Conservation (phyloP, 305 asterid species). For the Withania somnifera region DNA sequence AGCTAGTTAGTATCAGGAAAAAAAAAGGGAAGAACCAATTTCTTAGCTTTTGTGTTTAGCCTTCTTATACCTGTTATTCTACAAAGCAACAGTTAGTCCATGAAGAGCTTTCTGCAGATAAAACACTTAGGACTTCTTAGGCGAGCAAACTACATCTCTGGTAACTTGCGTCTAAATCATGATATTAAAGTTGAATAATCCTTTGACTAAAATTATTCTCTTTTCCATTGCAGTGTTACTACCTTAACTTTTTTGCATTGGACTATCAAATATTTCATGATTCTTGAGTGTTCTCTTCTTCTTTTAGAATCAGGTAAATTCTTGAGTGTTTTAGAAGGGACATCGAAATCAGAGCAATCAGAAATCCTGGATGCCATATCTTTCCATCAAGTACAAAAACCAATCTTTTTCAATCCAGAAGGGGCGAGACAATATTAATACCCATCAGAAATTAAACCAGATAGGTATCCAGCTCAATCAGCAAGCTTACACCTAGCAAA, state of each 20-base stretch:
- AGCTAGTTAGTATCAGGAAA: not conserved
- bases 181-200: not conserved
- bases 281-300: not conserved
- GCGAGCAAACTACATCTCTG: not conserved
- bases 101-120: not conserved
- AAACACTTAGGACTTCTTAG: not conserved
- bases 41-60: not conserved
- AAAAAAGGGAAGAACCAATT: not conserved
- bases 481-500: too few species aligned
- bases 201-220: not conserved
- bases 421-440: not conserved
- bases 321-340: too few species aligned
- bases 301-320: not conserved
- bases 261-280: not conserved
- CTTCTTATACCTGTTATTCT: not conserved
- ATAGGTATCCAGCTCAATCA: too few species aligned
- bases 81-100: not conserved
- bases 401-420: not conserved
- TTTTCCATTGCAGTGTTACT: not conserved
- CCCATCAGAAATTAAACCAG: too few species aligned
- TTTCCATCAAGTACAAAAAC: not conserved
- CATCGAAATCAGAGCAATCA: not conserved
- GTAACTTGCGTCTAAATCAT: not conserved
- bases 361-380: not conserved
- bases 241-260: not conserved